A percentile compares a stretch with the other conserved stretches of the same genome.
Evolutionary conservation across 441 rosid genomes (phyloP).

Genomic region (Gossypium davidsonii): DNA sequence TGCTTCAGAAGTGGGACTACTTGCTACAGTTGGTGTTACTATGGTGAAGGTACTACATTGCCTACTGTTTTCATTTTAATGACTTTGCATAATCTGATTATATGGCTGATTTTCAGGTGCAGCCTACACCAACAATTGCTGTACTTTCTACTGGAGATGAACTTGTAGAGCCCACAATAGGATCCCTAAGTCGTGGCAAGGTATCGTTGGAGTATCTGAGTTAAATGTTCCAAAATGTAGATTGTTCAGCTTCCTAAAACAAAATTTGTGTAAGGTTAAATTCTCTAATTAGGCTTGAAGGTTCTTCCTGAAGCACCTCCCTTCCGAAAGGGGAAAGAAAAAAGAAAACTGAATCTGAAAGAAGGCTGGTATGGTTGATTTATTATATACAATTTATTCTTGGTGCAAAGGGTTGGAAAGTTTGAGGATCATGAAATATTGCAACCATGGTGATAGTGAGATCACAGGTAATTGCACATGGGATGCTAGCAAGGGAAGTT

Average conservation of each 20-base stretch:
- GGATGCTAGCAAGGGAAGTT: background rate
- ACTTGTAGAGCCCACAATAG: slow-evolving; percentile 68
- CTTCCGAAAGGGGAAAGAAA: background rate
- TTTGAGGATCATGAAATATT: background rate
- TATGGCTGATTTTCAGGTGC: slow-evolving; percentile 47
- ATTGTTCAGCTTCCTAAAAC: background rate
- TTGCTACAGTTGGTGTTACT: slow-evolving; percentile 71
- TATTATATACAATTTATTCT: background rate
- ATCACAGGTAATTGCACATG: background rate
- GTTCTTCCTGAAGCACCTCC: background rate
- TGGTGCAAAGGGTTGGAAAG: background rate
- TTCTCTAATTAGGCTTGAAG: slow-evolving; percentile 1
- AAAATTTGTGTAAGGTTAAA: background rate
- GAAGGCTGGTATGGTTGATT: background rate
- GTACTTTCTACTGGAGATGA: slow-evolving; percentile 96
- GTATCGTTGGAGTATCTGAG: slow-evolving; percentile 29
- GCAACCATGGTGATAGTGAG: slow-evolving; percentile 7
- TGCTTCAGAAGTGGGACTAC: slow-evolving; percentile 85
- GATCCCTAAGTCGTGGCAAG: slow-evolving; percentile 71
- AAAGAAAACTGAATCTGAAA: background rate
- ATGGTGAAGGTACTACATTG: slow-evolving; percentile 59
- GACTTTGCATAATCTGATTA: slow-evolving; percentile 13
- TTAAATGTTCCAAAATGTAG: background rate
- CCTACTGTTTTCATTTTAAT: slow-evolving; percentile 19
- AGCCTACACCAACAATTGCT: slow-evolving; percentile 69